phyloP scores from a whole-genome alignment of 306 rosid genomes.

The Quercus cerris region DNA sequence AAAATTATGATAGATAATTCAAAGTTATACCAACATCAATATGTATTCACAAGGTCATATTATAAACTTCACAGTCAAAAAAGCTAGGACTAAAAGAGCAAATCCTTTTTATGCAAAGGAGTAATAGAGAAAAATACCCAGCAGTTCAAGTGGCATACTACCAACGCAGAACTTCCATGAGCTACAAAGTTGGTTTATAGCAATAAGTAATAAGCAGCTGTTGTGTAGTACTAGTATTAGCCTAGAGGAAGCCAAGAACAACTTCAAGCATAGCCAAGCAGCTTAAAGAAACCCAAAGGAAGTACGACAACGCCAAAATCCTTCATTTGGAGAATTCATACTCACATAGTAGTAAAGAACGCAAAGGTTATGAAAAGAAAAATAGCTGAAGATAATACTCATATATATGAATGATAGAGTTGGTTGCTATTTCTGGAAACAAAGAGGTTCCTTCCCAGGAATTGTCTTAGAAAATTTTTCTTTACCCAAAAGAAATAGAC shows the following conservation, averaged over 20 bases:
- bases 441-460: not conserved
- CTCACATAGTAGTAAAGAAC: not conserved
- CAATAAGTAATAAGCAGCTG: not conserved
- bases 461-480: not conserved
- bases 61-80: not conserved
- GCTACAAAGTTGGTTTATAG: not conserved
- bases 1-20: not conserved
- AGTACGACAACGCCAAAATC: not conserved
- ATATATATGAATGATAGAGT: not conserved
- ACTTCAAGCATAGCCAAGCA: not conserved
- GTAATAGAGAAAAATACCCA: not conserved
- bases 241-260: not conserved
- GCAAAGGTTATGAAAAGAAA: not conserved
- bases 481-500: not conserved
- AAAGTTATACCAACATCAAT: not conserved
- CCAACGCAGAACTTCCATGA: not conserved
- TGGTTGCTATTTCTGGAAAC: not conserved
- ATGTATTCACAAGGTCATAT: not conserved
- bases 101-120: not conserved
- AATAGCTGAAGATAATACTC: not conserved
- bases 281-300: not conserved
- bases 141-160: not conserved
- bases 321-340: not conserved
- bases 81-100: not conserved
- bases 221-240: not conserved